Evolutionary conservation across 257 asterid species (phyloP), one percentile per base, ranked within the genome.

Genomic region (Petrea volubilis): DNA sequence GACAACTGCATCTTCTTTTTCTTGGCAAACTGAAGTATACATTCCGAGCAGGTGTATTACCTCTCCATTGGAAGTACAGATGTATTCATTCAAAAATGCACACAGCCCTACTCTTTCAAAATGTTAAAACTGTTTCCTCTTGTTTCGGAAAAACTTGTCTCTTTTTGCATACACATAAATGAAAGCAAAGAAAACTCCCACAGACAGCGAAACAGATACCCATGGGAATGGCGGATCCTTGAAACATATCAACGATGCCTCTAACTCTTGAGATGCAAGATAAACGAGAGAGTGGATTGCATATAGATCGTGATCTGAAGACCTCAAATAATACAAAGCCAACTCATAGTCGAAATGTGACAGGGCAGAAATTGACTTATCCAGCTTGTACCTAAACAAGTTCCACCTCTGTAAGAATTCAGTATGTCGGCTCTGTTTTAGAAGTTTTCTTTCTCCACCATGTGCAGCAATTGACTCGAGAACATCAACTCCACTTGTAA

Each of bases 161-260:
- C 96, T 85, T 75, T 80, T 91, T 6, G 80, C 75, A 77, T 76
- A 89, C 21, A 50, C 87, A 62, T 78, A 94, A n/a, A 89, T 17
- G 63, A 94, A 74, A 43, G 79, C 79, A 73, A 85, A 68, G 57
- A 79, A 47, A 70, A 88, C 79, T 49, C 85, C 93, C 74, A 41
- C 84, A 59, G 88, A 88, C 76, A 79, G 25, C 18, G 79, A 66
- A 56, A 77, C 58, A 20, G 97, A 80, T 2, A 67, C 67, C 99
- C 98, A 91, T 20, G 99, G 99, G 60, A 94, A 83, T 21, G 99
- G 99, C 15, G 97, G 99, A 73, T 91, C 96, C 90, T 83, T 84
- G 84, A 91, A 94, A 76, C 97, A 94, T 57, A 74, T 78, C 21
- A 94, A 90, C 2, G 89, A 77, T 2, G 99, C 97, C 75, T 94